Evolutionary conservation across 75 land plant species (phyloP).

Genomic region (Pinus tabuliformis): DNA sequence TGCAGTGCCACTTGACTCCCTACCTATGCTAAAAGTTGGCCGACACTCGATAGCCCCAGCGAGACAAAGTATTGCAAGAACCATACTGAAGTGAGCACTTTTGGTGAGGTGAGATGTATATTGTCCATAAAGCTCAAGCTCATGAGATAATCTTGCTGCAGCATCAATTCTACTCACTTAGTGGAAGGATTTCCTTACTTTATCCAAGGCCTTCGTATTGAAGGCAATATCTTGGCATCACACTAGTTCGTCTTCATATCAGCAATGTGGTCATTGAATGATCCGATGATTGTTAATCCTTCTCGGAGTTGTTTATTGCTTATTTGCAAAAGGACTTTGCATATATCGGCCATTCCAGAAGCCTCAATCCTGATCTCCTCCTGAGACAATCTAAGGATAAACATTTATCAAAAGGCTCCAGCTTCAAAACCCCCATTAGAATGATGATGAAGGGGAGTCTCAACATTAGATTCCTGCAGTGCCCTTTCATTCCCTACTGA

Average conservation of each 20-base stretch:
- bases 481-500: conserved; percentile 44
- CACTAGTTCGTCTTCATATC: conserved; percentile 62
- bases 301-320: conserved; percentile 48
- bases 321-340: conserved; percentile 30
- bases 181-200: too few species aligned
- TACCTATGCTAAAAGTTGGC: conserved; percentile 26
- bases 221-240: conserved; percentile 69
- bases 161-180: too few species aligned
- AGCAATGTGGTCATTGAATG: conserved; percentile 68
- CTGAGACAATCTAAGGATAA: conserved; percentile 64
- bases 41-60: not conserved
- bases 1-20: conserved; percentile 50
- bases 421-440: conserved; percentile 76
- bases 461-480: conserved; percentile 41
- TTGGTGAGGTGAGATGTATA: too few species aligned
- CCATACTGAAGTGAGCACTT: too few species aligned
- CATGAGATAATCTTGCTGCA: too few species aligned
- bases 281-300: conserved; percentile 54
- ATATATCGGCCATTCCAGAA: conserved; percentile 56
- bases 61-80: not conserved
- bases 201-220: conserved; percentile 68
- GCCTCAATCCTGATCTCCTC: conserved; percentile 73
- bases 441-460: conserved; percentile 86
- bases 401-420: conserved; percentile 21
- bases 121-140: too few species aligned